Percentiles rank a stretch among this genome's conserved stretches.
These are phyloP conservation scores for Cladophialophora chaetospira DNA, from an alignment of 2,329 filamentous ascomycete species.

Conservation along the genomic window DNA sequence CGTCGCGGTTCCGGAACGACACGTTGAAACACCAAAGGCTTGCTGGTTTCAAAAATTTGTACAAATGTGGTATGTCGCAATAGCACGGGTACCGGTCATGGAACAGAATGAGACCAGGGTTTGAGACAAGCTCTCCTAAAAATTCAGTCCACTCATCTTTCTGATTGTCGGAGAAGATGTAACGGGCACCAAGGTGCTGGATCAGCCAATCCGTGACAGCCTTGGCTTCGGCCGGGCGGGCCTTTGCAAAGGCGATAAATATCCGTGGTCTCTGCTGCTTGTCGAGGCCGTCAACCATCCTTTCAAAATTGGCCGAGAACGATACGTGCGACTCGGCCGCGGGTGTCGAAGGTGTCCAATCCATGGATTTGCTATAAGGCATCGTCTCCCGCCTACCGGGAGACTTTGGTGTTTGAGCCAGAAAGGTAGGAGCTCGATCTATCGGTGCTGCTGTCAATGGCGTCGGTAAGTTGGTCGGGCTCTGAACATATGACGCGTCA, in stretches of 20 bases:
- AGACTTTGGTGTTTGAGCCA: not conserved
- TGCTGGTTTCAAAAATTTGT: not conserved
- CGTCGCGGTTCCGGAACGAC: not conserved
- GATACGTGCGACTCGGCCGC: not conserved
- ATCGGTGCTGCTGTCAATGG: not conserved
- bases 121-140: not conserved
- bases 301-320: conserved; percentile 6
- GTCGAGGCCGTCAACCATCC: not conserved
- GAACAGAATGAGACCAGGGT: conserved; percentile 17
- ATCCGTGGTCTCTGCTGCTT: conserved; percentile 8
- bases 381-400: not conserved
- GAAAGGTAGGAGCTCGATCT: not conserved
- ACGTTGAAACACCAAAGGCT: conserved; percentile 9
- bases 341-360: not conserved
- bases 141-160: conserved; percentile 24
- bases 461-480: not conserved
- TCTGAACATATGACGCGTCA: not conserved
- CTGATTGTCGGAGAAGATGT: conserved; percentile 16
- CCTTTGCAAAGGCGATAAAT: conserved; percentile 23
- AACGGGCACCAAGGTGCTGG: not conserved
- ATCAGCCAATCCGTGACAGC: conserved; percentile 18
- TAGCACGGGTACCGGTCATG: conserved; percentile 12
- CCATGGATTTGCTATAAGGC: not conserved
- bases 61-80: conserved; percentile 10
- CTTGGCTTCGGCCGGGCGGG: conserved; percentile 20